Base-by-base conservation (phyloP, 371 early-diverging fungal species). In the Smittium culicis region DNA sequence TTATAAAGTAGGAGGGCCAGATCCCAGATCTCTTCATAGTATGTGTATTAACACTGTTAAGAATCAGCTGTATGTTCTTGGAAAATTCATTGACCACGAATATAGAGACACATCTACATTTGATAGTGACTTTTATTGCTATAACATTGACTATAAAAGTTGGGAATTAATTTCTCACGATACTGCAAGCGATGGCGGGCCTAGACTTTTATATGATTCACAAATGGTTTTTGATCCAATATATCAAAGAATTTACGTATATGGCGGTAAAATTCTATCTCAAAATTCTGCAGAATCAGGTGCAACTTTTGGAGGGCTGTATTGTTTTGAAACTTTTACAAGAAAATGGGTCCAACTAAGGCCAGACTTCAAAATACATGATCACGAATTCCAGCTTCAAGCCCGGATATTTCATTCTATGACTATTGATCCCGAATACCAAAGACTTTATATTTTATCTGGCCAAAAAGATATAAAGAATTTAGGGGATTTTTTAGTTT, bases 11-110 rank as follows among this genome's bases (percentile, higher is more conserved):
- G 86, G 86, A 30, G 95, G 95, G 0, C 99, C 99, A 0, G 82
- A 86, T 31, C 86, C 91, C 27, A 80, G 96, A 16, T 92, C 93
- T 14, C 94, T 94, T 76, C 96, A 97, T 75, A 90, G 90, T 70
- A 89, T 94, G 35, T 88, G 90, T 72, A 88, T 87, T 74, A 94
- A 96, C 71, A 82, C 90, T 1, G 75, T 75, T 16, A 81, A 80
- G 31, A 80, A 82, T 58, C 82, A 81, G 5, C 81, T 96, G 3
- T 96, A 89, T 74, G 78, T 91, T 1, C 72, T 93, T 62, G 98
- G 98, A 16, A 81, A 84, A 65, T 96, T 92, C 72, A 84, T 95
- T 16, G 92, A 93, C 61, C 81, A 84, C 11, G 84, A 85, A 20
- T 75, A 77, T 35, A 79, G 87, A 27, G 75, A 81, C 28, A 82